Evolutionary conservation across 108 stramenopile species (phyloP), one percentile per base, ranked within the genome.

Genomic region (Asterionellopsis glacialis): DNA sequence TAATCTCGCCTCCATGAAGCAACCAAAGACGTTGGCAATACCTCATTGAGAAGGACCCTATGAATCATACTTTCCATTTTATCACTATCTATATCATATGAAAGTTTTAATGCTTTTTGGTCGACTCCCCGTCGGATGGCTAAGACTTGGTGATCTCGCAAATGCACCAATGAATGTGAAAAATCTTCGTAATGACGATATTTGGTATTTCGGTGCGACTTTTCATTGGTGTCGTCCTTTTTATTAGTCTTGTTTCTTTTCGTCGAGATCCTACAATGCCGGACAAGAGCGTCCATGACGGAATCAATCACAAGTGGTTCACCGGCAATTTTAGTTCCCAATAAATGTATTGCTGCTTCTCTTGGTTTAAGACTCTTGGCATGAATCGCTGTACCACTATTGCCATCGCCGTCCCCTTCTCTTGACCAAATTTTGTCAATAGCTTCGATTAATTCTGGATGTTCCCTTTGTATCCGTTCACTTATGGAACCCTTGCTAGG

Each of bases 81-180:
- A 9, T 54, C 73, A 41, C 57, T 55, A 57, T 84, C 80, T 41
- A 84, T 73, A 9, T 79, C 80, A 54, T 64, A 84, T 15, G 58
- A 41, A 43, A 77, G 49, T 52, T 72, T 74, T 21, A 84, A 41
- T 24, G 19, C 58, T 55, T 84, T 80, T 62, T 84, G 54, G 15
- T 78, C 62, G 28, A 77, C 63, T 18, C 83, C 83, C 25, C 83
- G 47, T 38, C 79, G 65, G 39, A 84, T 84, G 11, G 83, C 83
- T 47, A 84, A 51, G 10, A 84, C 70, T 50, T 81, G 77, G 57
- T 84, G 68, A 60, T 81, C 74, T 27, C 57, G 69, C 0, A 84
- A 23, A 38, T 64, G 41, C 11, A 12, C 9, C 0, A 79, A 28
- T 41, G 38, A 59, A 33, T 50, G 52, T 11, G 51, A 54, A 68